phyloP scores from a whole-genome alignment of 148 eudicot species.

The Camellia lanceoleosa region DNA sequence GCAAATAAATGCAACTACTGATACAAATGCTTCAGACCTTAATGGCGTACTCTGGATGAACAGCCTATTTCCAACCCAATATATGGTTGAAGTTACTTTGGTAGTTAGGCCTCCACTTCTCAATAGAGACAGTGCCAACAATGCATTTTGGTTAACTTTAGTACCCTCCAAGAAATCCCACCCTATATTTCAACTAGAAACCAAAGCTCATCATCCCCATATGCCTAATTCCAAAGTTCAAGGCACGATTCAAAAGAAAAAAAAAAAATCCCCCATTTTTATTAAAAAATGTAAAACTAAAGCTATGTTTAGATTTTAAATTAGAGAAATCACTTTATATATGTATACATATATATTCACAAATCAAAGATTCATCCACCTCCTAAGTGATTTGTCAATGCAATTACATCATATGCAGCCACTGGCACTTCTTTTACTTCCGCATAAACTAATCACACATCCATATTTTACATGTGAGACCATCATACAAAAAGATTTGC shows the following conservation, averaged over 20 bases:
- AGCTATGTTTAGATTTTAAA: background rate
- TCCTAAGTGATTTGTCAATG: too few relatives aligned
- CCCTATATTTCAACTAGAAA: background rate
- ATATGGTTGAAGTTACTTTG: background rate
- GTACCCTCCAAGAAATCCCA: constrained; percentile 9
- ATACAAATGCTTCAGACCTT: background rate
- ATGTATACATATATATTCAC: too few relatives aligned
- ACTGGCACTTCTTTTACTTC: too few relatives aligned
- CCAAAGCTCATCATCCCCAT: constrained; percentile 9
- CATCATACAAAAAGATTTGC: background rate
- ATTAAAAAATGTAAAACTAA: background rate
- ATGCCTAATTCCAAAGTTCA: background rate
- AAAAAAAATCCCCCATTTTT: background rate
- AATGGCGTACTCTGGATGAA: too few relatives aligned
- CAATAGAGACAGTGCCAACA: constrained; percentile 4
- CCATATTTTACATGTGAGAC: background rate
- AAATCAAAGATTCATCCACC: too few relatives aligned
- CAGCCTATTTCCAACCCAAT: too few relatives aligned
- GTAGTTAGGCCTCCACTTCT: background rate
- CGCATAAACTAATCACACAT: too few relatives aligned
- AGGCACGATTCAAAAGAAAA: background rate
- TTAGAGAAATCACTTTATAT: too few relatives aligned
- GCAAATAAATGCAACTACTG: background rate
- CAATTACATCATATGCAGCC: too few relatives aligned
- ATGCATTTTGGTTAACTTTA: background rate